Evolutionary conservation across 75 land plant species (phyloP).

Genomic region (Cunninghamia lanceolata): DNA sequence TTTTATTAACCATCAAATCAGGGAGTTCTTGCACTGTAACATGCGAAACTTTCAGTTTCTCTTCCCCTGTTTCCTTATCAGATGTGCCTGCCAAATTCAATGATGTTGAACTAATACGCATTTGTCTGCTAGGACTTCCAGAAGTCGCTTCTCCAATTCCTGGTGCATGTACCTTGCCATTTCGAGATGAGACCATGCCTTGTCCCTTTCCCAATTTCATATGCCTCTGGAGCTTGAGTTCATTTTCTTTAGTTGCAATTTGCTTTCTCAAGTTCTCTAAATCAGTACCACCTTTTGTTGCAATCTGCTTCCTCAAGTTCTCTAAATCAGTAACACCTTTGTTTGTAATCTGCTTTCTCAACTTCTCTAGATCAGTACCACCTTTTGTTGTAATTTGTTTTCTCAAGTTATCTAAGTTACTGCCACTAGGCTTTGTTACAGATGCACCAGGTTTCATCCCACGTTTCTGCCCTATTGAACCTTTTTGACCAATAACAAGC

Average conservation of each 20-base stretch:
- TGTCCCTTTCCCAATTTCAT: not conserved
- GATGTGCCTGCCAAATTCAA: not conserved
- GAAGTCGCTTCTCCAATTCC: not conserved
- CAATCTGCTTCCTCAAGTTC: slow-evolving; percentile 30
- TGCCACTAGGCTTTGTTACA: not conserved
- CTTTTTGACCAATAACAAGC: not conserved
- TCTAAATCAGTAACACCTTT: slow-evolving; percentile 17
- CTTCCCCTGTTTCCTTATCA: not conserved
- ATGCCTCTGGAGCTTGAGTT: slow-evolving; percentile 21
- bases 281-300: slow-evolving; percentile 24
- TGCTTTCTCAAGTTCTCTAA: slow-evolving; percentile 33
- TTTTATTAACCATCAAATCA: not conserved
- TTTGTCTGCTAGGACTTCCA: not conserved
- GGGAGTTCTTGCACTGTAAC: slow-evolving; percentile 3
- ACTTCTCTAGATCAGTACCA: not conserved
- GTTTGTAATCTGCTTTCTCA: not conserved
- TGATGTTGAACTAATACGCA: not conserved
- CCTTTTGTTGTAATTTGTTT: not conserved
- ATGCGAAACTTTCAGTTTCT: not conserved
- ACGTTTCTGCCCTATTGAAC: not conserved
- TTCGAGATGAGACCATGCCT: not conserved
- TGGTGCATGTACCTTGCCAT: not conserved
- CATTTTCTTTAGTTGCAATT: slow-evolving; percentile 46
- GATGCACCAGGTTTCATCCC: not conserved
- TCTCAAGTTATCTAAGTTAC: slow-evolving; percentile 20